Evolutionary conservation across 495 filamentous ascomycete species (phyloP).

Genomic region (Trichoderma erinaceum): DNA sequence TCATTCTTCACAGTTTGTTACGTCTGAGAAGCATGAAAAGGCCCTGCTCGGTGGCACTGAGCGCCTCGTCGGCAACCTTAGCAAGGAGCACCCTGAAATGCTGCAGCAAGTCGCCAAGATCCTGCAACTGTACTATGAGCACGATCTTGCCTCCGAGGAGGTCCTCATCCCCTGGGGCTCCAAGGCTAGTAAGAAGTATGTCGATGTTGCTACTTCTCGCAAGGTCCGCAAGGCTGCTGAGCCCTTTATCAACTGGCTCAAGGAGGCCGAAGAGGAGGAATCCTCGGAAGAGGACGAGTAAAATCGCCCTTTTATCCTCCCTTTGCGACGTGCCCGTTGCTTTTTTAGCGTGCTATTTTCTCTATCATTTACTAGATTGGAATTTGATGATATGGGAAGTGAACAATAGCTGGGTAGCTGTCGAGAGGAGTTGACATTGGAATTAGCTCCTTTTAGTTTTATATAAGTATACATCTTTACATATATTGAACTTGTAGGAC

Average conservation of each 20-base stretch:
- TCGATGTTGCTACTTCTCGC: constrained; percentile 81
- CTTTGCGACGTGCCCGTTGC: neutral
- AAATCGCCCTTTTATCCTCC: neutral
- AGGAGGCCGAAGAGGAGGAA: constrained; percentile 83
- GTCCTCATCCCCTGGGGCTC: constrained; percentile 83
- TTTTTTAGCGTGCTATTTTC: neutral
- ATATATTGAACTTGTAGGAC: neutral
- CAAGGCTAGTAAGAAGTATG: constrained; percentile 96
- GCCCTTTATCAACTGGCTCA: constrained; percentile 90
- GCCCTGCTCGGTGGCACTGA: constrained; percentile 96
- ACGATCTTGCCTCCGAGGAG: constrained; percentile 81
- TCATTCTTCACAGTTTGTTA: constrained; percentile 55
- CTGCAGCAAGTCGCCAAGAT: constrained; percentile 75
- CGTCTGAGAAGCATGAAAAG: constrained; percentile 88
- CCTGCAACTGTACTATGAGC: constrained; percentile 77
- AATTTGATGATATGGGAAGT: neutral
- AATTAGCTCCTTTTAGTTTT: neutral
- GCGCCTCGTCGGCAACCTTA: constrained; percentile 64
- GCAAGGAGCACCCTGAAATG: constrained; percentile 73
- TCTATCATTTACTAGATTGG: constrained; percentile 6
- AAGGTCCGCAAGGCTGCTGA: constrained; percentile 93
- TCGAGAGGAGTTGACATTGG: neutral
- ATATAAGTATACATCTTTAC: neutral
- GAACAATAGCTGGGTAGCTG: neutral
- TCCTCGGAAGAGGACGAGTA: constrained; percentile 55